These are phyloP conservation scores for Debaryomycetaceae sp. DNA, from an alignment of 1,139 yeast species.

Conservation along the genomic window DNA sequence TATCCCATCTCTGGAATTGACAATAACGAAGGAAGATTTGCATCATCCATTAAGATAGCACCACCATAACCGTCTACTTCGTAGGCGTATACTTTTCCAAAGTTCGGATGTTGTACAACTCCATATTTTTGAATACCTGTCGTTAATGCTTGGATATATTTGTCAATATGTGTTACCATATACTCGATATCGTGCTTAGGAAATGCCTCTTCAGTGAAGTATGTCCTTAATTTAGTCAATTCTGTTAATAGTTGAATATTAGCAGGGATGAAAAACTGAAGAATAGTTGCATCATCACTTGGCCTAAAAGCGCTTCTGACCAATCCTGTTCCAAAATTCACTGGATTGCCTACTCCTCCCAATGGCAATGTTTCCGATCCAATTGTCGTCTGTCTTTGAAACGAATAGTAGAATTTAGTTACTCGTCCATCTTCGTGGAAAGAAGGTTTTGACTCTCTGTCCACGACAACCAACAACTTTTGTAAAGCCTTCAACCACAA, in stretches of 20 bases:
- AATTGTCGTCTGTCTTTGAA: conserved; percentile 68
- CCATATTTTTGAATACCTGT: conserved; percentile 64
- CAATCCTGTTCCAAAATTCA: conserved; percentile 64
- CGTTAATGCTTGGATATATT: conserved; percentile 42
- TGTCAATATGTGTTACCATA: conserved; percentile 19
- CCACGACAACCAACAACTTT: conserved; percentile 49
- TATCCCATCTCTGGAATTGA: conserved; percentile 83
- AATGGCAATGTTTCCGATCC: conserved; percentile 82
- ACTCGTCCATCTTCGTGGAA: conserved; percentile 58
- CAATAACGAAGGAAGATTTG: conserved; percentile 79
- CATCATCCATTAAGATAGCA: conserved; percentile 78
- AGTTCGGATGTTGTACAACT: conserved; percentile 59
- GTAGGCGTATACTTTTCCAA: conserved; percentile 79
- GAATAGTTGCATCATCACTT: conserved; percentile 82
- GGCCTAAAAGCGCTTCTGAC: conserved; percentile 88
- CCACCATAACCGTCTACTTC: conserved; percentile 91
- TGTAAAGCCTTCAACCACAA: conserved; percentile 63
- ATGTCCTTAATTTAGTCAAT: conserved; percentile 28
- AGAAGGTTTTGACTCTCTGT: conserved; percentile 63
- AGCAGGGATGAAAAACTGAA: conserved; percentile 82
- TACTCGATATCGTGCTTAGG: conserved; percentile 8
- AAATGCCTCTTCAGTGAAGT: conserved; percentile 14
- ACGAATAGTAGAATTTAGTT: conserved; percentile 52
- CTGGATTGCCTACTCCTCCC: conserved; percentile 82
- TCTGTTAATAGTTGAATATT: conserved; percentile 77